These are phyloP conservation scores for bread wheat (Triticum aestivum) DNA, from an alignment of 176 grass and related monocot genomes.

Conservation along the genomic window IWGSC_CS_RefSeq_v2.1 NC_057803.1:710100426-710100925, in stretches of 20 bases:
- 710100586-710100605: slow-evolving; percentile 29
- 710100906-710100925: slow-evolving; percentile 76
- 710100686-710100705: not conserved
- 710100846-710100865: not conserved
- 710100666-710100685: not conserved
- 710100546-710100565: not conserved
- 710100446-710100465: not conserved
- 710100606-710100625: not conserved
- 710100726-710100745: not conserved
- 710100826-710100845: not conserved
- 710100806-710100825: not conserved
- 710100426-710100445: slow-evolving; percentile 35
- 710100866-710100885: not conserved
- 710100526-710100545: not conserved
- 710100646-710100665: not conserved
- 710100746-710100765: not conserved
- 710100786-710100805: not conserved
- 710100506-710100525: slow-evolving; percentile 6
- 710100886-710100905: not conserved
- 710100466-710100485: slow-evolving; percentile 17
- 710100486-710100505: not conserved
- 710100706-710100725: not conserved
- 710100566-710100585: not conserved
- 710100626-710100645: not conserved
- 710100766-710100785: not conserved